Evolutionary conservation across 768 basidiomycete genomes (phyloP).

Genomic region (Galerina marginata): DNA sequence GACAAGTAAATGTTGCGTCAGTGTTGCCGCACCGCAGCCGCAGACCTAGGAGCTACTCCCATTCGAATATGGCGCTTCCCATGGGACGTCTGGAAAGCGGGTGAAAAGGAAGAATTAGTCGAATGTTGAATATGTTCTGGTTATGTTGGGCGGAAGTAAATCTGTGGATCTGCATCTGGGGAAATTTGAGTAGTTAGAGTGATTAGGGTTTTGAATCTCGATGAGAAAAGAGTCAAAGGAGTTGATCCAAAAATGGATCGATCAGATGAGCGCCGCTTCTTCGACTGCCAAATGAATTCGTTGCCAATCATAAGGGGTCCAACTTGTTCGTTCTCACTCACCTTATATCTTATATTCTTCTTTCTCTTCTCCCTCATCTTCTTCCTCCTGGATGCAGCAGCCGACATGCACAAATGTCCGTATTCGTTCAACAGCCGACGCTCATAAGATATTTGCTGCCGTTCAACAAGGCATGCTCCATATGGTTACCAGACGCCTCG

Average conservation of each 20-base stretch:
- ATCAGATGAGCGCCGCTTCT: constrained; percentile 19
- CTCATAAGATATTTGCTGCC: constrained; percentile 82
- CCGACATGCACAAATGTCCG: constrained; percentile 76
- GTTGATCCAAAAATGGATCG: constrained; percentile 15
- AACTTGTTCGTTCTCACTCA: constrained; percentile 12
- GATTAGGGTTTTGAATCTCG: constrained; percentile 28
- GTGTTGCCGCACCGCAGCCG: constrained; percentile 21
- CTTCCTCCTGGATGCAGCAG: constrained; percentile 56
- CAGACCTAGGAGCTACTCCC: constrained; percentile 19
- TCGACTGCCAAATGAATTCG: constrained; percentile 13
- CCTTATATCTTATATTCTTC: constrained; percentile 17
- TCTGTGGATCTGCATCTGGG: constrained; percentile 16
- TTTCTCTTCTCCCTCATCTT: constrained; percentile 18
- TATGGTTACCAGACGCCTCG: constrained; percentile 79
- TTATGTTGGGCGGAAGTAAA: constrained; percentile 17
- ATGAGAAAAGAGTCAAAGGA: neutral
- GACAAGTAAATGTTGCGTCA: constrained; percentile 3
- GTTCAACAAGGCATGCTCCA: constrained; percentile 65
- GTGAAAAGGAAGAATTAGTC: neutral
- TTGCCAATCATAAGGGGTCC: constrained; percentile 19
- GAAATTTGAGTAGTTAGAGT: constrained; percentile 58
- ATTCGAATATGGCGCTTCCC: constrained; percentile 23
- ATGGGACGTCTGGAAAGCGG: constrained; percentile 21
- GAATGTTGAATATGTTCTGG: constrained; percentile 6
- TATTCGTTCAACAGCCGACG: constrained; percentile 78